Evolutionary conservation across 805 yeast genomes (phyloP).

Genomic region (Yamadazyma paraphyllophila): DNA sequence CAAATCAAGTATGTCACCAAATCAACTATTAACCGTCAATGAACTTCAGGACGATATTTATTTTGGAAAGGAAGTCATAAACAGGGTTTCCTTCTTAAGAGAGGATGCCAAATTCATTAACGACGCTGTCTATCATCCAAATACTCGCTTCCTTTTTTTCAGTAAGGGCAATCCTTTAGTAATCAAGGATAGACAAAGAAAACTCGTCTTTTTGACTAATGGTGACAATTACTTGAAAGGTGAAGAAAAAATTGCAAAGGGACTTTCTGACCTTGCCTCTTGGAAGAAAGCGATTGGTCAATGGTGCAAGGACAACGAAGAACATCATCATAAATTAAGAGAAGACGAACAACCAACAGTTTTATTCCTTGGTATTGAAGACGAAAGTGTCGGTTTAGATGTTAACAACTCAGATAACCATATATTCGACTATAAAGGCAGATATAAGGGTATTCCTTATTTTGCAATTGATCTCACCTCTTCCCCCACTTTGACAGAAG

Average conservation of each 20-base stretch:
- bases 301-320: constrained; percentile 33
- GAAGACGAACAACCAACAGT: constrained; percentile 34
- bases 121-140: constrained; percentile 42
- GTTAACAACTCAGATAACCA: constrained; percentile 14
- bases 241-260: constrained; percentile 15
- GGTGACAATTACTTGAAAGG: constrained; percentile 30
- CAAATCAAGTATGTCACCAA: constrained; percentile 17
- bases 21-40: constrained; percentile 10
- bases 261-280: constrained; percentile 18
- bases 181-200: constrained; percentile 26
- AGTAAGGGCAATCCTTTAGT: constrained; percentile 30
- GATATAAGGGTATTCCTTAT: constrained; percentile 61
- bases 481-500: constrained; percentile 38
- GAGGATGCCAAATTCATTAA: constrained; percentile 52
- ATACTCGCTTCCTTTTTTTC: constrained; percentile 50
- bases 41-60: constrained; percentile 26
- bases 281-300: constrained; percentile 17
- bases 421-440: constrained; percentile 31
- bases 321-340: constrained; percentile 41
- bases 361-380: constrained; percentile 46
- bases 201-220: constrained; percentile 34
- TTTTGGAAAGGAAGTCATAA: constrained; percentile 53
- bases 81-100: constrained; percentile 64
- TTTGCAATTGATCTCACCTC: constrained; percentile 59
- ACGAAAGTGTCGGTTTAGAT: constrained; percentile 43